phyloP scores from a whole-genome alignment of 208 protist genomes.

The Trypanosoma mega region DNA sequence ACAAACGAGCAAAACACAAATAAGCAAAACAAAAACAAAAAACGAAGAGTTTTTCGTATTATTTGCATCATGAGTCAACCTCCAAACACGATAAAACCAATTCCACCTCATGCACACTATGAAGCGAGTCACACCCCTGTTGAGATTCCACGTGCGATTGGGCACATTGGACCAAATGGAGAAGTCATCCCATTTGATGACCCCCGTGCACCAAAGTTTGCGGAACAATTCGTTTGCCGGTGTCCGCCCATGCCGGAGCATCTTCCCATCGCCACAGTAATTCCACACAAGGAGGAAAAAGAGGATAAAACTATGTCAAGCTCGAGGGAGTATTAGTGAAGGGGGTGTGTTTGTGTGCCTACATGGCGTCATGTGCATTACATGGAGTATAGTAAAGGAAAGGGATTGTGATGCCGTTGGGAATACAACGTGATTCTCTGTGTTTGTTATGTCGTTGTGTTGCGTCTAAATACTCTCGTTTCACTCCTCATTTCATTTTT shows the following conservation, averaged over 20 bases:
- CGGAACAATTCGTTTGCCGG: not conserved
- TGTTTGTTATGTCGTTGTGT: no score
- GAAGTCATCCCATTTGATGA: slow-evolving; percentile 4
- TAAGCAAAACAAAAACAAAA: slow-evolving; percentile 2
- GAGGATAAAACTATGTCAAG: not conserved
- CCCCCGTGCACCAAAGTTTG: not conserved
- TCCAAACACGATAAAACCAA: no score
- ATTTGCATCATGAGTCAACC: no score
- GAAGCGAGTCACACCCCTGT: no score
- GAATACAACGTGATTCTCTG: no score
- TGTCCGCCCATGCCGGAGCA: not conserved
- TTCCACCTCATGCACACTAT: no score
- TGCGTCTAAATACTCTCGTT: no score
- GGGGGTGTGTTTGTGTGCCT: not conserved
- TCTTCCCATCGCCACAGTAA: not conserved
- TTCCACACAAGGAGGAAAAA: not conserved
- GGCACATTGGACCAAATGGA: not conserved
- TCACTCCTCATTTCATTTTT: no score
- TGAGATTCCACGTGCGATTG: not conserved
- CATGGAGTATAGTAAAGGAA: no score
- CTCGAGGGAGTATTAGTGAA: not conserved
- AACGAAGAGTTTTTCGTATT: not conserved
- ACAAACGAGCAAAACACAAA: not conserved
- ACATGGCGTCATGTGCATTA: not conserved
- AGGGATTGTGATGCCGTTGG: no score